Evolutionary conservation across 2,329 filamentous ascomycete genomes (phyloP), one percentile per base, ranked within the genome.

Genomic region (Balansia obtecta): DNA sequence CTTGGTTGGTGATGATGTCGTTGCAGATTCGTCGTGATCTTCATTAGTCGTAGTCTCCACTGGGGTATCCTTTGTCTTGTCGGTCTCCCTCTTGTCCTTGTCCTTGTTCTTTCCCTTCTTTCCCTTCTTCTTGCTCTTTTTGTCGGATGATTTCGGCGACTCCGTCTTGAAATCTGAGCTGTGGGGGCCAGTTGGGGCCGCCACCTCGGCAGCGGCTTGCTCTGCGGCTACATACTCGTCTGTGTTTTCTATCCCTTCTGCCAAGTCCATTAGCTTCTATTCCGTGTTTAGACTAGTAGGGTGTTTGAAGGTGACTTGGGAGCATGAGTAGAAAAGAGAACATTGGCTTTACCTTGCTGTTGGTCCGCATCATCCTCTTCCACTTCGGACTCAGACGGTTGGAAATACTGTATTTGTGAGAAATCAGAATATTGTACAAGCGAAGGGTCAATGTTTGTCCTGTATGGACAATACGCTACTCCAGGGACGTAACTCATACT

Each of bases 381-480:
- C 13, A 59, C 60, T n/a, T 73, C 71, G 46, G 68, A 68, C 51
- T 72, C 65, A 39, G 64, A 61, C 10, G 60, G 55, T 48, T 68
- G 60, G 48, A 64, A 66, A 57, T 66, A 73, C 54, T 71, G 62
- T 47, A 73, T 60, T 33, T 70, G 63, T 53, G 67, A 69, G 61
- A 68, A 73, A 57, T 73, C 61, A 54, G 69, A 66, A 53, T 62
- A 68, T 56, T 71, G 65, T 51, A 72, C 62, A 55, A 66, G 57
- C 52, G 59, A 57, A 55, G 60, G 67, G 57, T 68, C 63, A 61
- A 68, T 52, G 54, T 66, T 63, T 51, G 67, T 58, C 66, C 70
- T 63, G 49, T 62, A 61, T 43, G 68, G 65, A 64, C 67, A 68
- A 60, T 62, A 65, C 50, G 68, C 63, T 54, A 68, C 60, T 49